A percentile compares a stretch with the other conserved stretches of the same genome.
Conservation (phyloP, 1,139 yeast genomes). For the Protomyces inouyei region DNA sequence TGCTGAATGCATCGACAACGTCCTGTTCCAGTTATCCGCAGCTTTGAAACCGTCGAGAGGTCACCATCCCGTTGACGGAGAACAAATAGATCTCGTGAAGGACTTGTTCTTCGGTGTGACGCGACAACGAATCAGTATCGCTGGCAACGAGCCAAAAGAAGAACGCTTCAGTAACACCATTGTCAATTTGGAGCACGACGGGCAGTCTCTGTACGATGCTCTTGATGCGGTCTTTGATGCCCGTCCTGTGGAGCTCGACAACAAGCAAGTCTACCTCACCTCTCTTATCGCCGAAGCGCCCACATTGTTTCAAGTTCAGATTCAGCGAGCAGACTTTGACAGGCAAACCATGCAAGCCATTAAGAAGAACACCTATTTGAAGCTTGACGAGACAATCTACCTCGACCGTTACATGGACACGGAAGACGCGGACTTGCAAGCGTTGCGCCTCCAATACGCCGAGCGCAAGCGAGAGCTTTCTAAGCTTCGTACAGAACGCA, state of each 20-base stretch:
- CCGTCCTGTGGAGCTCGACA: conserved; percentile 62
- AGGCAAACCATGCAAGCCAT: conserved; percentile 66
- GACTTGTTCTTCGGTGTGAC: conserved; percentile 72
- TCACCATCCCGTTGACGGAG: conserved; percentile 59
- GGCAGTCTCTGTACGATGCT: conserved; percentile 84
- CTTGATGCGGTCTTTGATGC: conserved; percentile 80
- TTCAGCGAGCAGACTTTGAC: conserved; percentile 89
- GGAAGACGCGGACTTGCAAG: conserved; percentile 51
- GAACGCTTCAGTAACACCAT: conserved; percentile 77
- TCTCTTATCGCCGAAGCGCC: conserved; percentile 71
- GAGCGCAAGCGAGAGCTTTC: conserved; percentile 54
- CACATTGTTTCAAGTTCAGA: conserved; percentile 78
- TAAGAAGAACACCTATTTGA: conserved; percentile 75
- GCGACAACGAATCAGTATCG: conserved; percentile 47
- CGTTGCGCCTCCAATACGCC: conserved; percentile 56
- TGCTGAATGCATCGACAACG: conserved; percentile 93
- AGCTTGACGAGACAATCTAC: conserved; percentile 69
- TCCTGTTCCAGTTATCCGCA: conserved; percentile 87
- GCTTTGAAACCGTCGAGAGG: conserved; percentile 65
- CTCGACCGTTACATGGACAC: conserved; percentile 85
- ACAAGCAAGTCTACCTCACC: conserved; percentile 62
- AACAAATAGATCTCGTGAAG: conserved; percentile 75
- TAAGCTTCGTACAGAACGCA: neutral
- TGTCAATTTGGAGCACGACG: conserved; percentile 82
- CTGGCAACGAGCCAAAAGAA: conserved; percentile 46